Evolutionary conservation across 2,329 filamentous ascomycete species (phyloP).

Genomic region (Dactylellina sp.): DNA sequence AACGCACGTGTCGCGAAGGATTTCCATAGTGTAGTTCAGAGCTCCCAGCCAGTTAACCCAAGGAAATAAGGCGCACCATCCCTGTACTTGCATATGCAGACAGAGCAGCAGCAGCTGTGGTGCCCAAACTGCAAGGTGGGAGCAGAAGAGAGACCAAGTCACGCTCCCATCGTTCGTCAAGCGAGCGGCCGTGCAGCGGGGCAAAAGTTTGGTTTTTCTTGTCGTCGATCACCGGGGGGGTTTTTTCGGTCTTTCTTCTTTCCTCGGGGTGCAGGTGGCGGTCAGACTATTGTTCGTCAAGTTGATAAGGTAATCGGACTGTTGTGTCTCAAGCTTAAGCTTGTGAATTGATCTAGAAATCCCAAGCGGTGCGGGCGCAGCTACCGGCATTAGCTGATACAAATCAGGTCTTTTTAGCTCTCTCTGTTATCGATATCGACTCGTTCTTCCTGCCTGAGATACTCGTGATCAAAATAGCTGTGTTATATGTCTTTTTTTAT

Average conservation of each 20-base stretch:
- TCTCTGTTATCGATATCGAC: slow-evolving; percentile 1
- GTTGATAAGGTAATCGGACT: slow-evolving; percentile 12
- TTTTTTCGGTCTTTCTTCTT: background rate
- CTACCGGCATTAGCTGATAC: background rate
- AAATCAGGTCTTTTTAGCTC: no score
- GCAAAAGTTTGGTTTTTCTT: background rate
- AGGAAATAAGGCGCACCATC: background rate
- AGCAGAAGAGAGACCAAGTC: background rate
- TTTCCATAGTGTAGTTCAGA: background rate
- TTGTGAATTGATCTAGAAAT: slow-evolving; percentile 11
- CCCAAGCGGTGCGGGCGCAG: background rate
- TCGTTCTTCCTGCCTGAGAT: no score
- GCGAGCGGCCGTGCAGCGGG: slow-evolving; percentile 4
- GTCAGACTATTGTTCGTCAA: no score
- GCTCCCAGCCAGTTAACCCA: background rate
- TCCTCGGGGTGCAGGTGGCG: no score
- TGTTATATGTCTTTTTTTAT: no score
- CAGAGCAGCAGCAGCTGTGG: background rate
- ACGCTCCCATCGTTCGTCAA: slow-evolving; percentile 1
- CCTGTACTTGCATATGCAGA: slow-evolving; percentile 19
- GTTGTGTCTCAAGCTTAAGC: background rate
- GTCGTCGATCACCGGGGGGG: no score
- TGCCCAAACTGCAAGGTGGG: background rate
- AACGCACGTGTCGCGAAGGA: slow-evolving; percentile 7
- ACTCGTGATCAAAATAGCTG: slow-evolving; percentile 1